A percentile compares a stretch with the other conserved stretches of the same genome.
phyloP scores from a whole-genome alignment of 495 filamentous ascomycete genomes.

The Entonaema liquescens region DNA sequence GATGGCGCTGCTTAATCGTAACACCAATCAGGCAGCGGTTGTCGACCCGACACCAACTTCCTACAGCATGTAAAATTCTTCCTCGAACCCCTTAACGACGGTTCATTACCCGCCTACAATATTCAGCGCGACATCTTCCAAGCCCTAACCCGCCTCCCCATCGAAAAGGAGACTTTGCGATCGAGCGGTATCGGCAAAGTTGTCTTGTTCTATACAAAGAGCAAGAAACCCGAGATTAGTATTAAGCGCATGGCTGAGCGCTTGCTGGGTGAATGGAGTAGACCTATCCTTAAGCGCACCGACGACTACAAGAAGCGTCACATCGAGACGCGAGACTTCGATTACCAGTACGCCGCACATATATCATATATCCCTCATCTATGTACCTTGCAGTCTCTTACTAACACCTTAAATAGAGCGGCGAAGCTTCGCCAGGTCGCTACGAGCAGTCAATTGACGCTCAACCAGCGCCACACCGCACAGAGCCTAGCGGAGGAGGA shows the following conservation, averaged over 20 bases:
- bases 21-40: conserved; percentile 78
- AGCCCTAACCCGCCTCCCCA: conserved; percentile 78
- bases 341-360: conserved; percentile 56
- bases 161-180: conserved; percentile 87
- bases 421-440: conserved; percentile 57
- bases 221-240: conserved; percentile 79
- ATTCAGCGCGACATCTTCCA: conserved; percentile 95
- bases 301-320: conserved; percentile 90
- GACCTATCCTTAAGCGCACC: conserved; percentile 91
- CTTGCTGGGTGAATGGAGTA: conserved; percentile 91
- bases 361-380: conserved; percentile 45
- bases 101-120: conserved; percentile 90
- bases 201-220: conserved; percentile 94
- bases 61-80: conserved; percentile 95
- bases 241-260: conserved; percentile 96
- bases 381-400: conserved; percentile 16
- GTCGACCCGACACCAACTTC: conserved; percentile 94
- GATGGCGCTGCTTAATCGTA: conserved; percentile 84
- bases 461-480: conserved; percentile 55
- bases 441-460: conserved; percentile 52
- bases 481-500: conserved; percentile 65
- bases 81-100: conserved; percentile 93
- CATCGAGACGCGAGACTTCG: conserved; percentile 63
- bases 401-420: conserved; percentile 55
- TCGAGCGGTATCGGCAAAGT: conserved; percentile 96